These are phyloP conservation scores for Protomyces inouyei DNA, from an alignment of 1,139 yeast species.

Conservation along the genomic window DNA sequence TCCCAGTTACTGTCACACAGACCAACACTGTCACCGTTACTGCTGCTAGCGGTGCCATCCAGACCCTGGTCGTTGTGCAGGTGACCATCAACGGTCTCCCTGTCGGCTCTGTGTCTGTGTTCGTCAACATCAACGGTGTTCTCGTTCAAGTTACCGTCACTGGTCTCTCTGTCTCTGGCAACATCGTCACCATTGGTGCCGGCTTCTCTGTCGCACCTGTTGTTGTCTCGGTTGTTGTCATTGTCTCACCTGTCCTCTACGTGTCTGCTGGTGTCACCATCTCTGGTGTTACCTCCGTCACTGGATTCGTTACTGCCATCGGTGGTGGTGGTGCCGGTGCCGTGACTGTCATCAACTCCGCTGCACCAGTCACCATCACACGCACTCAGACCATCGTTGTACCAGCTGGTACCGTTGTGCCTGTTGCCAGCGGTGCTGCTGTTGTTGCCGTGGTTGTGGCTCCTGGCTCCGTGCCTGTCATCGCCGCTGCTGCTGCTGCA, in stretches of 20 bases:
- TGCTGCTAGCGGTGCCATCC: not conserved
- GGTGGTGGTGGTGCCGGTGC: conserved; percentile 1
- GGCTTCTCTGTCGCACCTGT: not conserved
- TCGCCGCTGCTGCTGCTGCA: not conserved
- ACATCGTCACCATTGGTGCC: not conserved
- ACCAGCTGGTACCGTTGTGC: not conserved
- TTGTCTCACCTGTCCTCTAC: not conserved
- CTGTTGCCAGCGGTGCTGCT: not conserved
- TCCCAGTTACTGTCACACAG: not conserved
- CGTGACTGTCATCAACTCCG: not conserved
- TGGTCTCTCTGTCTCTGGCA: not conserved
- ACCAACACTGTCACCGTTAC: not conserved
- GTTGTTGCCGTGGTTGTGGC: not conserved
- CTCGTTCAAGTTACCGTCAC: not conserved
- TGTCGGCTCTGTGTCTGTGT: not conserved
- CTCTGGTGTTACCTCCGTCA: not conserved
- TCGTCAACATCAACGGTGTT: not conserved
- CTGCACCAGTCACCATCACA: not conserved
- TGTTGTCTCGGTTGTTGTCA: not conserved
- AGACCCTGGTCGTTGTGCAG: not conserved
- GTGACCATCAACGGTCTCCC: not conserved
- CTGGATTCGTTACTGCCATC: not conserved
- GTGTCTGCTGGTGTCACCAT: not conserved
- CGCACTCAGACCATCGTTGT: not conserved
- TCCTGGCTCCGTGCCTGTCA: not conserved